phyloP scores from a whole-genome alignment of 2,329 filamentous ascomycete genomes.

The Nemania sp. region DNA sequence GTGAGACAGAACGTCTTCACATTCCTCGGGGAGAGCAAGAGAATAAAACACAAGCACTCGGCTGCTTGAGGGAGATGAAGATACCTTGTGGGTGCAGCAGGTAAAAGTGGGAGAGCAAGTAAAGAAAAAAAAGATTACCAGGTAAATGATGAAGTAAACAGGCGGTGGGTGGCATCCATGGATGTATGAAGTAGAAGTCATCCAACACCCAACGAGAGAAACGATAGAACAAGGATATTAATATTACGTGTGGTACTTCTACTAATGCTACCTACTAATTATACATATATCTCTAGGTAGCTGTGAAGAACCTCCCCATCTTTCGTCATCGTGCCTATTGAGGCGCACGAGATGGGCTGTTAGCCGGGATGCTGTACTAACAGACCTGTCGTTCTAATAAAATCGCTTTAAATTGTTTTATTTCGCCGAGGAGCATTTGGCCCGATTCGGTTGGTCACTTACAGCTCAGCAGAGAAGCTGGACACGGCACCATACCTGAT shows the following conservation, averaged over 20 bases:
- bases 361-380: neutral
- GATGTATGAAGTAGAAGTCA: neutral
- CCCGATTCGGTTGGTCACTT: conserved; percentile 19
- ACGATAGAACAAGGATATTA: too few relatives aligned
- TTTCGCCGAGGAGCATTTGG: conserved; percentile 31
- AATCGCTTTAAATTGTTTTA: conserved; percentile 38
- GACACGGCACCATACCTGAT: conserved; percentile 24
- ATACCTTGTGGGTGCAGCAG: conserved; percentile 1
- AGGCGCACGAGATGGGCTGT: neutral
- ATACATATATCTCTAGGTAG: conserved; percentile 5
- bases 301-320: conserved; percentile 8
- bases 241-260: too few relatives aligned
- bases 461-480: conserved; percentile 28
- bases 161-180: too few relatives aligned
- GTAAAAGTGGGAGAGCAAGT: neutral
- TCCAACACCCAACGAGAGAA: too few relatives aligned
- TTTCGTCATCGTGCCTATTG: conserved; percentile 38
- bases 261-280: too few relatives aligned
- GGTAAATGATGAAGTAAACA: neutral
- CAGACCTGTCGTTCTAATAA: conserved; percentile 7
- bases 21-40: conserved; percentile 1
- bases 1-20: conserved; percentile 2
- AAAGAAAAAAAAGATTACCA: neutral
- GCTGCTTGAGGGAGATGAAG: neutral
- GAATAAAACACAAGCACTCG: too few relatives aligned